Conservation (phyloP, 805 yeast species). For the Candida bentonensis region DNA sequence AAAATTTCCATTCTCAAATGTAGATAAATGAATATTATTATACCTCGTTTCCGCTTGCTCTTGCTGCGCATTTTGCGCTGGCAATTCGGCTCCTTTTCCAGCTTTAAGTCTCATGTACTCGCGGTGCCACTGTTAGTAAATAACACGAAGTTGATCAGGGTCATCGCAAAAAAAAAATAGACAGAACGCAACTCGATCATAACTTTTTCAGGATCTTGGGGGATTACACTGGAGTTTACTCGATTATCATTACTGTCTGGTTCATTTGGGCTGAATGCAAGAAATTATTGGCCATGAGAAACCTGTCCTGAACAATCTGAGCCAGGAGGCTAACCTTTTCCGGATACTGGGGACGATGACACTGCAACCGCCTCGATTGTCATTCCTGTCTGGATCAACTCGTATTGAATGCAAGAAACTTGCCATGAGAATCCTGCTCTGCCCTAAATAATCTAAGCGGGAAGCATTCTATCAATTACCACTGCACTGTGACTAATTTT, state of each 20-base stretch:
- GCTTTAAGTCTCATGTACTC: neutral
- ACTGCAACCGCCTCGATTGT: neutral
- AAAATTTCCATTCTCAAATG: too few relatives aligned
- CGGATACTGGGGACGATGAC: constrained; percentile 6
- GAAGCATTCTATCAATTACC: too few relatives aligned
- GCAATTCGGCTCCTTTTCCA: too few relatives aligned
- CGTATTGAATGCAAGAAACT: constrained; percentile 69
- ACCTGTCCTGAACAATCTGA: constrained; percentile 64
- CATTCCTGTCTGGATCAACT: constrained; percentile 28
- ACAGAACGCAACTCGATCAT: constrained; percentile 4
- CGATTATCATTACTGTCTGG: constrained; percentile 8
- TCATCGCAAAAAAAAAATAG: constrained; percentile 3
- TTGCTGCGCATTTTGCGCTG: too few relatives aligned
- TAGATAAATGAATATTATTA: too few relatives aligned
- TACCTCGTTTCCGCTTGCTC: too few relatives aligned
- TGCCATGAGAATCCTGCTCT: constrained; percentile 57
- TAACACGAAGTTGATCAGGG: neutral
- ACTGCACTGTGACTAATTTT: too few relatives aligned
- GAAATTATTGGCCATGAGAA: constrained; percentile 70
- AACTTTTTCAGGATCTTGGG: constrained; percentile 7
- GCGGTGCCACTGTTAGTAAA: neutral
- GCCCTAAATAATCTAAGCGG: constrained; percentile 64
- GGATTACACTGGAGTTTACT: neutral
- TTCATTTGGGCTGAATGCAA: constrained; percentile 61
- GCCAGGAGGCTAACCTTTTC: constrained; percentile 78